Conservation (phyloP, 2,329 filamentous ascomycete species). For the Diaporthe australafricana region DNA sequence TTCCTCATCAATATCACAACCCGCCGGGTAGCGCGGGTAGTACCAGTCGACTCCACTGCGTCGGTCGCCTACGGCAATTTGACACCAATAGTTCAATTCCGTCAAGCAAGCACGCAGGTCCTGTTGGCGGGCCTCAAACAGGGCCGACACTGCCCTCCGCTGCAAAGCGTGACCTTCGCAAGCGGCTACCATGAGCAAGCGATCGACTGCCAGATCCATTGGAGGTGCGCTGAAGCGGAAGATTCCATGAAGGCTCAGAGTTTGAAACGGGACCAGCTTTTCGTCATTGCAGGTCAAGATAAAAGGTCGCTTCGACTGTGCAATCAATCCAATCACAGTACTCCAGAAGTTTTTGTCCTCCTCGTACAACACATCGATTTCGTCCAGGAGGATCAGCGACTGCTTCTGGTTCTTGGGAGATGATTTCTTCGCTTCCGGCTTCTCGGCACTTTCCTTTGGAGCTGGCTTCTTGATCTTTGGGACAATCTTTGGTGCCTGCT, state of each 20-base stretch:
- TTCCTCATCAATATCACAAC: slow-evolving; percentile 74
- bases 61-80: slow-evolving; percentile 91
- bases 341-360: slow-evolving; percentile 97
- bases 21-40: slow-evolving; percentile 79
- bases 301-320: slow-evolving; percentile 89
- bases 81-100: slow-evolving; percentile 96
- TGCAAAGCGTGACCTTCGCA: slow-evolving; percentile 87
- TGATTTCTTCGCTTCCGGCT: slow-evolving; percentile 45
- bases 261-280: slow-evolving; percentile 78
- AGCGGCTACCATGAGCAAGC: slow-evolving; percentile 84
- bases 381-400: slow-evolving; percentile 92
- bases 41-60: slow-evolving; percentile 93
- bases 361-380: slow-evolving; percentile 93
- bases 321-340: slow-evolving; percentile 81
- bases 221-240: slow-evolving; percentile 79
- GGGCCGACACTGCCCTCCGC: slow-evolving; percentile 72
- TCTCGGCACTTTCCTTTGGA: slow-evolving; percentile 46
- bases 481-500: slow-evolving; percentile 47
- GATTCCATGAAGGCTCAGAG: slow-evolving; percentile 85
- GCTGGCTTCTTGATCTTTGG: slow-evolving; percentile 45
- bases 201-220: slow-evolving; percentile 77
- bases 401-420: slow-evolving; percentile 78
- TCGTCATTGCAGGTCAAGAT: slow-evolving; percentile 97
- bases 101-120: slow-evolving; percentile 86
- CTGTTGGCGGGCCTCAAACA: slow-evolving; percentile 76